Evolutionary conservation across 257 asterid genomes (phyloP).

Genomic region (Solanum chmielewskii): DNA sequence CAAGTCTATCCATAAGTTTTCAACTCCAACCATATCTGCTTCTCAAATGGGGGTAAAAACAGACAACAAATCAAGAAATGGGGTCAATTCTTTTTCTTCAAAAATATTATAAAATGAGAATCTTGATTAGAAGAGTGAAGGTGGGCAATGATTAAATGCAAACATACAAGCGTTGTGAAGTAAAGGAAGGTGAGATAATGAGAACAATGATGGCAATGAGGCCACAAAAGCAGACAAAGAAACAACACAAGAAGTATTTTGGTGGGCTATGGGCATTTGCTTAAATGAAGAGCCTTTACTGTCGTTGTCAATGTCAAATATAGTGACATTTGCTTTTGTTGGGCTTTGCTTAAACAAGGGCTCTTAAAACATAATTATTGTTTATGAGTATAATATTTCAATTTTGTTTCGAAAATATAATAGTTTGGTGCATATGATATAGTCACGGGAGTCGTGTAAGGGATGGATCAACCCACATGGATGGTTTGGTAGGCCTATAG

Average conservation of each 20-base stretch:
- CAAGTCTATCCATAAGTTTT: conserved; percentile 36
- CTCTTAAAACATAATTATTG: background rate
- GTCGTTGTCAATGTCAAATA: background rate
- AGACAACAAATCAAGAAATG: conserved; percentile 1
- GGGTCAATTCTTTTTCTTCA: background rate
- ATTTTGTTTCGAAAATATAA: background rate
- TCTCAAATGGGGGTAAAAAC: conserved; percentile 8
- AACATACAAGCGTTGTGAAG: conserved; percentile 11
- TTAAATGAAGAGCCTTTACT: conserved; percentile 16
- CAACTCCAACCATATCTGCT: conserved; percentile 28
- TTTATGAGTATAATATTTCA: background rate
- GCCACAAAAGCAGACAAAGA: background rate
- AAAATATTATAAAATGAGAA: background rate
- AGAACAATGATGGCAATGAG: background rate
- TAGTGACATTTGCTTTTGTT: background rate
- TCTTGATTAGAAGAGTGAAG: conserved; percentile 22
- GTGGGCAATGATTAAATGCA: conserved; percentile 21
- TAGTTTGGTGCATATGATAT: background rate
- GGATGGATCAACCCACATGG: background rate
- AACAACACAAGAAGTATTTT: conserved; percentile 5
- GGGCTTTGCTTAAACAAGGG: conserved; percentile 1
- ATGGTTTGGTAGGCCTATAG: background rate
- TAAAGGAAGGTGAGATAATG: background rate
- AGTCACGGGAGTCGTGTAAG: background rate
- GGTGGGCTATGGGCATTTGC: conserved; percentile 11